A percentile compares a stretch with the other conserved stretches of the same genome.
phyloP scores from a whole-genome alignment of 352 stramenopile genomes.

The Elongisporangium senticosum region DNA sequence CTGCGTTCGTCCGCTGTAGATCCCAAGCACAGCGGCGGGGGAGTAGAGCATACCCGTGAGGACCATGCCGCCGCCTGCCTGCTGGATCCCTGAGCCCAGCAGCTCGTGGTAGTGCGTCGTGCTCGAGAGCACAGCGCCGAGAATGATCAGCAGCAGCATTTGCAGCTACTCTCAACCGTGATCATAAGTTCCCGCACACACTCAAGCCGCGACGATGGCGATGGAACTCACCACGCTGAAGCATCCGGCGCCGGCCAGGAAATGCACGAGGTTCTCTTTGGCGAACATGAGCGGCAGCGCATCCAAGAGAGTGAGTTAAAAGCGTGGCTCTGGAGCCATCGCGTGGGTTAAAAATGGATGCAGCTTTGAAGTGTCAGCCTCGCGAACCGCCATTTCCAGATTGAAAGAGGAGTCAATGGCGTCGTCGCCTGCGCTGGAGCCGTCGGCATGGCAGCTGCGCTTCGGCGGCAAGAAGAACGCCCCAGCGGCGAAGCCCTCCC shows the following conservation, averaged over 20 bases:
- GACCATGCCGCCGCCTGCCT: slow-evolving; percentile 60
- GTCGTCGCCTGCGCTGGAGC: slow-evolving; percentile 19
- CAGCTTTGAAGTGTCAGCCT: background rate
- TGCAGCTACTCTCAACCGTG: slow-evolving; percentile 24
- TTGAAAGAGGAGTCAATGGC: slow-evolving; percentile 4
- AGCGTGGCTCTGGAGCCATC: background rate
- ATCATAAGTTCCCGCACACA: background rate
- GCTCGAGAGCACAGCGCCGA: slow-evolving; percentile 39
- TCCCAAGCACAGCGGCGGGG: slow-evolving; percentile 35
- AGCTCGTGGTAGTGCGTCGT: slow-evolving; percentile 65
- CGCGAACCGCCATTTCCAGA: background rate
- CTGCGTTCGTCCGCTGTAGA: slow-evolving; percentile 45
- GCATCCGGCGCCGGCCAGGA: slow-evolving; percentile 46
- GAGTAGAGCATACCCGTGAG: slow-evolving; percentile 59
- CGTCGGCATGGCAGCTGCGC: slow-evolving; percentile 53
- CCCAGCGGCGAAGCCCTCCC: too few relatives aligned
- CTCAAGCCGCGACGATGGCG: background rate
- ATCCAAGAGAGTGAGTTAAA: background rate
- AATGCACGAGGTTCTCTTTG: slow-evolving; percentile 64
- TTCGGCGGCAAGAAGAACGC: slow-evolving; percentile 35
- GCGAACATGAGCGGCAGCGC: slow-evolving; percentile 27
- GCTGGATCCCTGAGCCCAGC: slow-evolving; percentile 37
- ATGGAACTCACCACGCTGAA: slow-evolving; percentile 40
- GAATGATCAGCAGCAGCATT: slow-evolving; percentile 40
- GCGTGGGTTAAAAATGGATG: slow-evolving; percentile 3